Evolutionary conservation across 108 stramenopile genomes (phyloP), one percentile per base, ranked within the genome.

Genomic region (Discostella pseudostelligera): DNA sequence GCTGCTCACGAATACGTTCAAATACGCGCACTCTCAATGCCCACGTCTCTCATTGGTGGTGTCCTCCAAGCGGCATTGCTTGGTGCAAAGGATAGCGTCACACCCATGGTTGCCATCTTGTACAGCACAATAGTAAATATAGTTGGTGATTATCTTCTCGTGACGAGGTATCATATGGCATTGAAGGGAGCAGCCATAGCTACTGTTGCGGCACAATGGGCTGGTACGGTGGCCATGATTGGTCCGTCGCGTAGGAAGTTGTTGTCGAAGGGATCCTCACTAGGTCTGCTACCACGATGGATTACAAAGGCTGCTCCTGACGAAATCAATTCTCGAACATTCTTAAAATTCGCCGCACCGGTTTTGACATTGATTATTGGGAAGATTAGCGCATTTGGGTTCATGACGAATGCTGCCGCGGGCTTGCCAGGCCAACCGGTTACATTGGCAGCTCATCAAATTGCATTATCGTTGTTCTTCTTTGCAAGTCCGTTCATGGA

Each of bases 401-500:
- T 93, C 82, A 87, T 93, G 85, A 93, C 92, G 6, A 83, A 93
- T 62, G 72, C 80, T 12, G 92, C 92, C 14, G 92, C 92, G 6
- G 92, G 80, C 0, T 45, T 93, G 21, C 92, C 92, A 10, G 92
- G 88, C 8, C 87, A 92, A 60, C 87, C 92, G 8, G 82, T 78
- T 8, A 86, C 91, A 16, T 60, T 93, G 76, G 92, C 92, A 0
- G 60, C 85, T 4, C 92, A 93, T 64, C 92, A 93, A 55, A 93
- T 93, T 72, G 86, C 89, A 32, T 58, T 93, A 50, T 83, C 82
- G 13, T 50, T 90, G 4, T 88, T 93, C 67, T 93, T 93, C 67
- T 90, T 90, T 65, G 84, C 82, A 20, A 83, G 82, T 66, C 92
- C 92, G 9, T 93, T 93, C 56, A 59, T 93, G 86, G 92, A 93